Evolutionary conservation across 2,329 filamentous ascomycete genomes (phyloP).

Genomic region (Colletotrichum phormii): DNA sequence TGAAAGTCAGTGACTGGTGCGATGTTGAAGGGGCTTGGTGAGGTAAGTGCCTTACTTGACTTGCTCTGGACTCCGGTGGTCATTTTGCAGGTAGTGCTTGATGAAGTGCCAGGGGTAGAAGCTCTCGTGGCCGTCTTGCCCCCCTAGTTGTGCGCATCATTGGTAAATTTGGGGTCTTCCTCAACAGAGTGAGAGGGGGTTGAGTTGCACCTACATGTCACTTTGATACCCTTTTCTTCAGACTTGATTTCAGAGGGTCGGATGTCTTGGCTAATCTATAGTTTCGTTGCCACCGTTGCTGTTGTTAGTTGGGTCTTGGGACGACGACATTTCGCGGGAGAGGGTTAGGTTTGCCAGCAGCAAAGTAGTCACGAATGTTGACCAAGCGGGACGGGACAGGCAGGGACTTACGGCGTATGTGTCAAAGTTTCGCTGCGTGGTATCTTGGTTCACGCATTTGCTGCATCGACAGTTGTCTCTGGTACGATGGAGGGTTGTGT

Average conservation of each 20-base stretch:
- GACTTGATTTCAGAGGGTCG: slow-evolving; percentile 43
- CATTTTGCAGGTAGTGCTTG: slow-evolving; percentile 53
- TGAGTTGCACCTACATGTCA: slow-evolving; percentile 50
- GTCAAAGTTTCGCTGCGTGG: slow-evolving; percentile 55
- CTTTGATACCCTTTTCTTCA: slow-evolving; percentile 45
- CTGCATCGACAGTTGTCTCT: slow-evolving; percentile 59
- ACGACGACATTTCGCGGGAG: neutral
- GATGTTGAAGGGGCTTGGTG: neutral
- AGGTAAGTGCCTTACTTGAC: slow-evolving; percentile 42
- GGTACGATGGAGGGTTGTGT: neutral
- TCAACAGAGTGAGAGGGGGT: no score
- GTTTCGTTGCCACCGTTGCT: no score
- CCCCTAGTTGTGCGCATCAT: slow-evolving; percentile 63
- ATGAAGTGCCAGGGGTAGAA: slow-evolving; percentile 75
- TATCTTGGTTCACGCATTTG: slow-evolving; percentile 55
- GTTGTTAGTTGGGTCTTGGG: neutral
- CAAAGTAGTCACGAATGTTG: neutral
- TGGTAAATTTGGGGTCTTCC: no score
- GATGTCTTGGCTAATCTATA: slow-evolving; percentile 48
- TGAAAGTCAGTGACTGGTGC: neutral
- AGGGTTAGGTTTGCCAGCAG: no score
- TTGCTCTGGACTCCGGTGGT: slow-evolving; percentile 47
- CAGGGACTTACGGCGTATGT: slow-evolving; percentile 50
- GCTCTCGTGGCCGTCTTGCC: slow-evolving; percentile 75
- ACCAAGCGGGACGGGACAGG: neutral